These are phyloP conservation scores for Phytophthora multivora DNA, from an alignment of 352 stramenopile genomes.

Conservation along the genomic window DNA sequence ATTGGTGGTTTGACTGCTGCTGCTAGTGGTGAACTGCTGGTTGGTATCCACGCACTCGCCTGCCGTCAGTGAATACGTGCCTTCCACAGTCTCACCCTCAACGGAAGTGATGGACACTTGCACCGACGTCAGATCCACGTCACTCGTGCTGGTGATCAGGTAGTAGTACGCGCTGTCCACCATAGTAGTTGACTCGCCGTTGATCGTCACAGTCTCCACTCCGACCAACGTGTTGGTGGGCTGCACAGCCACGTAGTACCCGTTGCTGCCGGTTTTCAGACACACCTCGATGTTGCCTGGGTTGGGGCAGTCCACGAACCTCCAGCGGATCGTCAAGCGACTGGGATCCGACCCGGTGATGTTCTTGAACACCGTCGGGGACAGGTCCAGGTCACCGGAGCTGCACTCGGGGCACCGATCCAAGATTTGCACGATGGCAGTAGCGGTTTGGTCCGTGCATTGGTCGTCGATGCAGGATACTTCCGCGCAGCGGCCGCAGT, in stretches of 20 bases:
- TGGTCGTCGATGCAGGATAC: constrained; percentile 55
- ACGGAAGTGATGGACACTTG: constrained; percentile 56
- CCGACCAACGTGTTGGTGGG: constrained; percentile 53
- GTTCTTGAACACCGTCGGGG: constrained; percentile 61
- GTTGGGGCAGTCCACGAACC: constrained; percentile 62
- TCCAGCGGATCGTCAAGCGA: constrained; percentile 57
- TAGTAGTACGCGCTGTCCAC: constrained; percentile 71
- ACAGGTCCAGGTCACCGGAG: constrained; percentile 66
- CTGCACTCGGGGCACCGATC: constrained; percentile 74
- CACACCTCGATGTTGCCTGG: constrained; percentile 60
- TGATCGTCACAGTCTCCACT: constrained; percentile 59
- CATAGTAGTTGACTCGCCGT: constrained; percentile 56
- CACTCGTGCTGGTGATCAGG: constrained; percentile 36
- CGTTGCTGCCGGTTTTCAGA: constrained; percentile 65
- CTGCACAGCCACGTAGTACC: constrained; percentile 59
- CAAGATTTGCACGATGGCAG: constrained; percentile 60
- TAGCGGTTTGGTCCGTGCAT: constrained; percentile 46
- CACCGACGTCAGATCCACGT: constrained; percentile 39
- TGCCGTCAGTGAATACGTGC: constrained; percentile 55
- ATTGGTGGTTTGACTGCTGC: constrained; percentile 22
- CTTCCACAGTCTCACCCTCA: constrained; percentile 47
- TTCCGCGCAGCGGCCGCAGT: constrained; percentile 59
- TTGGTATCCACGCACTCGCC: constrained; percentile 47
- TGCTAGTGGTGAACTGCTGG: constrained; percentile 43
- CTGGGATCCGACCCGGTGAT: constrained; percentile 62